A percentile compares a stretch with the other conserved stretches of the same genome.
Evolutionary conservation across 1,284 basidiomycete species (phyloP).

Genomic region (Ustanciosporium gigantosporum): DNA sequence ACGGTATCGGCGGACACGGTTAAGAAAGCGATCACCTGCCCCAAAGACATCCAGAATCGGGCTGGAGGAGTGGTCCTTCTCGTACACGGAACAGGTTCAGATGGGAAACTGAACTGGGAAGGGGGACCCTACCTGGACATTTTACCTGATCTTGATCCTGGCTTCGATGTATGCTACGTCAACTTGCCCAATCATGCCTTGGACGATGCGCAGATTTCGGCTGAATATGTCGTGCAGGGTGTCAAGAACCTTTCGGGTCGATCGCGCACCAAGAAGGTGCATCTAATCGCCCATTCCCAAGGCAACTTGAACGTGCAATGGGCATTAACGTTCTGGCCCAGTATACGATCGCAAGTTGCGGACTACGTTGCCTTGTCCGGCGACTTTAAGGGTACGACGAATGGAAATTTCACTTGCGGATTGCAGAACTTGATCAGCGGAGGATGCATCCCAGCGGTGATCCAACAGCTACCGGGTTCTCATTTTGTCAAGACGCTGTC

Average conservation of each 20-base stretch:
- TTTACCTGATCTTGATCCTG: conserved; percentile 30
- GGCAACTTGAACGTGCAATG: conserved; percentile 57
- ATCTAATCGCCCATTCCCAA: conserved; percentile 59
- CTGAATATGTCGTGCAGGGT: conserved; percentile 59
- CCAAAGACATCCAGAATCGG: conserved; percentile 1
- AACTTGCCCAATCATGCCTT: conserved; percentile 49
- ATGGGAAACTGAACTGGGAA: conserved; percentile 39
- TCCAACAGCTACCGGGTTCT: conserved; percentile 50
- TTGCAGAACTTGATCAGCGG: conserved; percentile 10
- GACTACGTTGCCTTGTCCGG: conserved; percentile 52
- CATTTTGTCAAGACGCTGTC: conserved; percentile 53
- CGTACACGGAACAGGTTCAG: conserved; percentile 58
- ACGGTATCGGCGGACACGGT: not conserved
- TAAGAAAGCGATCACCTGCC: conserved; percentile 1
- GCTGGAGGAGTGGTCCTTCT: conserved; percentile 52
- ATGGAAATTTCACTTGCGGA: conserved; percentile 33
- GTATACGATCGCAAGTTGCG: not conserved
- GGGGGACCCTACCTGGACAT: conserved; percentile 34
- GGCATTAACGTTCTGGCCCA: conserved; percentile 42
- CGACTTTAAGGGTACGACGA: conserved; percentile 53
- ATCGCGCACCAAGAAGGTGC: conserved; percentile 51
- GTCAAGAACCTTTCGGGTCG: conserved; percentile 47
- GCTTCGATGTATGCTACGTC: conserved; percentile 60
- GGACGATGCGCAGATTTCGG: conserved; percentile 53
- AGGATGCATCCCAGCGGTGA: conserved; percentile 32